Conservation (phyloP, 306 rosid species). For the Astragalus glycyphyllos region DNA sequence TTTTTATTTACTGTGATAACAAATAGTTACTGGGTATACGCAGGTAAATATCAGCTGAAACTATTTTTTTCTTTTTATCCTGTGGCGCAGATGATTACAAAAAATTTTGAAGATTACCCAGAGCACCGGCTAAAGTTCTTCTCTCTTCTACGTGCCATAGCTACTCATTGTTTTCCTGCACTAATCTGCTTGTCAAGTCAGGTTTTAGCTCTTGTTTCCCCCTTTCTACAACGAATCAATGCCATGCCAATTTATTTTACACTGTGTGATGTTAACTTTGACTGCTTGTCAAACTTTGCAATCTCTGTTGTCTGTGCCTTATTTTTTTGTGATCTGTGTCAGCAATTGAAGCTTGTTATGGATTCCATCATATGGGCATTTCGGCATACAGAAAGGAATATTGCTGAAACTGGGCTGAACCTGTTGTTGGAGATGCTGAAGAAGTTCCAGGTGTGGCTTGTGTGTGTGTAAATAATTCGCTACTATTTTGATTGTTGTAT, state of each 20-base stretch:
- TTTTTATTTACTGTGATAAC: not conserved
- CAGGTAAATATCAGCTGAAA: slow-evolving; percentile 8
- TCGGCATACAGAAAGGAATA: slow-evolving; percentile 97
- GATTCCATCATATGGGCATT: slow-evolving; percentile 99
- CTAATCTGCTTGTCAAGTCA: slow-evolving; percentile 83
- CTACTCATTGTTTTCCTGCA: slow-evolving; percentile 93
- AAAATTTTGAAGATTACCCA: slow-evolving; percentile 94
- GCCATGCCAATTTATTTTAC: not conserved
- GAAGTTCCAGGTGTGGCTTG: slow-evolving; percentile 77
- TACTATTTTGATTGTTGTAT: slow-evolving; percentile 15
- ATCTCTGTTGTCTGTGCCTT: slow-evolving; percentile 24
- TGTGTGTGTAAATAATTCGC: not conserved
- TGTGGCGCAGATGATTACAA: slow-evolving; percentile 83
- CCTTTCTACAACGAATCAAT: not conserved
- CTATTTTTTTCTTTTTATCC: slow-evolving; percentile 4
- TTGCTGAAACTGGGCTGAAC: slow-evolving; percentile 92
- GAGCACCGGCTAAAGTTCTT: slow-evolving; percentile 98
- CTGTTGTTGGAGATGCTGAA: slow-evolving; percentile 82
- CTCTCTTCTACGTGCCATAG: slow-evolving; percentile 94
- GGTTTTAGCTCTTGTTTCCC: slow-evolving; percentile 55
- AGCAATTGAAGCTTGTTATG: slow-evolving; percentile 98
- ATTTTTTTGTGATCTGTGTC: slow-evolving; percentile 41
- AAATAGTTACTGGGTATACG: not conserved
- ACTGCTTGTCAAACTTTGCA: slow-evolving; percentile 9
- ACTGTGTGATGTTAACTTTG: not conserved